Base-by-base conservation (phyloP, 2,329 filamentous ascomycete species). In the Thelonectria blattea region DNA sequence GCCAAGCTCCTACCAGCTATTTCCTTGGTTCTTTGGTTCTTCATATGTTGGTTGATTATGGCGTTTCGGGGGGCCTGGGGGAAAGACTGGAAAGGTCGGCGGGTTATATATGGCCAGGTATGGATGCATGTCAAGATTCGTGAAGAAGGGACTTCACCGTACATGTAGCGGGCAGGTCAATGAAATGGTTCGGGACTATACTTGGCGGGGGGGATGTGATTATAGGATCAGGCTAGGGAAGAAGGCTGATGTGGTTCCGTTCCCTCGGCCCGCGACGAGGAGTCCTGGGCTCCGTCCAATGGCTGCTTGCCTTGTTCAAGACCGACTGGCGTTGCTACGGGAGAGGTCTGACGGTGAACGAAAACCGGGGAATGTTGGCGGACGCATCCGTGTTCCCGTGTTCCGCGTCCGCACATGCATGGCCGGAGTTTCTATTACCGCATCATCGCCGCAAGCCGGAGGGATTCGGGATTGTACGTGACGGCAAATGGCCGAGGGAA, bases 391-490 rank as follows among this genome's bases (percentile, higher is more conserved):
- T 41, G 51, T 50, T 54, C 46, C 55, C 59, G 55, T 46, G 27
- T 39, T 45, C 54, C 55, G 52, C 46, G 30, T 39, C 58, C 54
- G 53, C 48, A 30, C 45, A 22, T 27, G 41, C 56, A 53, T 48
- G 52, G 53, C 24, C 37, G 47, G 52, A 34, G 46, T 50, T 56
- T 56, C 53, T 15, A 56, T 49, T 56, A 42, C 58, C 53, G 52
- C 55, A 56, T 60, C 49, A 48, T 60, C 49, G 60, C 52, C 52
- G 54, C 52, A 54, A 60, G 52, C 56, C 60, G 60, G 60, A 52
- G 58, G 51, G 54, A 52, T 50, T 56, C 50, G 51, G 55, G 52
- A 59, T 37, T 27, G 30, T 10, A 12, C 30, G 46, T 34, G 27
- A 58, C 58, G 54, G 54, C 30, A 61, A 53, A 43, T 57, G 50